Evolutionary conservation across 2,329 filamentous ascomycete species (phyloP), one percentile per base, ranked within the genome.

Genomic region (Colletotrichum aenigma): DNA sequence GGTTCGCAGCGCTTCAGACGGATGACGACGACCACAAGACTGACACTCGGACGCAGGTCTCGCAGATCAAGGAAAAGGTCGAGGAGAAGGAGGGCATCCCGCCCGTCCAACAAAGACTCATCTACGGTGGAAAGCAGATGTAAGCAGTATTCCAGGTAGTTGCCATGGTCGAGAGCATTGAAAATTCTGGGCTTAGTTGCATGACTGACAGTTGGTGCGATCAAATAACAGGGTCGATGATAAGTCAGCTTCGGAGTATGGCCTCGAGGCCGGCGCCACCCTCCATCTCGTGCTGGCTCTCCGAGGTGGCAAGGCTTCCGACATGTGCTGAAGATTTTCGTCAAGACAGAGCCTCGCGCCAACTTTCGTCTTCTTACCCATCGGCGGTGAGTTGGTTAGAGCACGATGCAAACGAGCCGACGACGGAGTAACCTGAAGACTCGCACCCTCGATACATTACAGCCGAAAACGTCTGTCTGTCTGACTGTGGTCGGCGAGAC

Each of bases 71-170:
- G 90, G 97, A 98, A 87, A 96, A 96, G 82, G 97, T 99, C 71
- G 97, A 99, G 86, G 97, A 99, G 89, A 98, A 98, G 88, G 97
- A 98, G 84, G 97, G 97, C 73, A 99, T 99, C 81, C 96, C 97
- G 58, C 97, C 97, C 1, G 96, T 97, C 21, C 97, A 99, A 87
- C 97, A 99, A 87, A 93, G 97, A 75, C 89, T 99, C 79, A 99
- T 99, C 82, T 98, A 94, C 83, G 96, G 96, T 70, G 97, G 97
- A 82, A 99, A 99, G 89, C 97, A 99, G 85, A 98, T 99, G 97
- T 98, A 87, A 43, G 60, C 55, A 15, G 16, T 30, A 5, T 28
- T 43, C 7, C 43, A 30, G 28, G 18, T 21, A 16, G 43, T 18
- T n/a, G 13, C 15, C 30, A n/a, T 38, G 28, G 32, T 16, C 12